A percentile compares a stretch with the other conserved stretches of the same genome.
Conservation (phyloP, 345 rosid species). For the Arabis hirsuta region DNA sequence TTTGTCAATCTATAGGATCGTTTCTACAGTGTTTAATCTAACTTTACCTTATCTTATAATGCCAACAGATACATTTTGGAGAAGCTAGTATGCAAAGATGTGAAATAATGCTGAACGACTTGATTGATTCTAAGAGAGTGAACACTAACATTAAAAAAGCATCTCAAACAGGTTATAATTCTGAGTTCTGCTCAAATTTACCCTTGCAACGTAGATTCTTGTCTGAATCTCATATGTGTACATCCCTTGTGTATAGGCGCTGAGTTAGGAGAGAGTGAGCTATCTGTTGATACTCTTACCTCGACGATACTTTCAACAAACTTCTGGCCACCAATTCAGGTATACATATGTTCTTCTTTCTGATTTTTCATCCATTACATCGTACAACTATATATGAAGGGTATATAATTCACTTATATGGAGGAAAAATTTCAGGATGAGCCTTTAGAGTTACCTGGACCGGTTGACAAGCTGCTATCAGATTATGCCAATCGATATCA, state of each 20-base stretch:
- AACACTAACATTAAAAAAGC: slow-evolving; percentile 78
- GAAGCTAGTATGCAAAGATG: slow-evolving; percentile 96
- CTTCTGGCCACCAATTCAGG: slow-evolving; percentile 99
- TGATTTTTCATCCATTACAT: not conserved
- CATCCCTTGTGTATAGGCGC: slow-evolving; percentile 46
- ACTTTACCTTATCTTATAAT: slow-evolving; percentile 12
- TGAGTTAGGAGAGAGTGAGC: slow-evolving; percentile 50
- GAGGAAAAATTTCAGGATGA: slow-evolving; percentile 70
- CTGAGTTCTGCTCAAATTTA: slow-evolving; percentile 24
- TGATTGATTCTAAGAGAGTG: slow-evolving; percentile 95
- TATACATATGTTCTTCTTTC: slow-evolving; percentile 25
- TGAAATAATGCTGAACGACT: slow-evolving; percentile 97
- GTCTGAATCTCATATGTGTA: slow-evolving; percentile 27
- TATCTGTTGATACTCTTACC: slow-evolving; percentile 65
- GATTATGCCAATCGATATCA: slow-evolving; percentile 83
- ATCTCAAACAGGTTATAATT: slow-evolving; percentile 57
- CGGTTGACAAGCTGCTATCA: slow-evolving; percentile 71
- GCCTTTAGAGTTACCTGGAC: slow-evolving; percentile 68
- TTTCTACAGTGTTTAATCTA: slow-evolving; percentile 18
- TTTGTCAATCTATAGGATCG: not conserved
- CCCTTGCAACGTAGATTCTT: slow-evolving; percentile 7
- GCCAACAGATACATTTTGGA: slow-evolving; percentile 88
- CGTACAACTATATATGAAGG: not conserved
- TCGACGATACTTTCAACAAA: slow-evolving; percentile 89
- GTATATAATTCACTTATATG: not conserved